Evolutionary conservation across 2,329 filamentous ascomycete genomes (phyloP), one percentile per base, ranked within the genome.

Genomic region (Rutstroemia sp.): DNA sequence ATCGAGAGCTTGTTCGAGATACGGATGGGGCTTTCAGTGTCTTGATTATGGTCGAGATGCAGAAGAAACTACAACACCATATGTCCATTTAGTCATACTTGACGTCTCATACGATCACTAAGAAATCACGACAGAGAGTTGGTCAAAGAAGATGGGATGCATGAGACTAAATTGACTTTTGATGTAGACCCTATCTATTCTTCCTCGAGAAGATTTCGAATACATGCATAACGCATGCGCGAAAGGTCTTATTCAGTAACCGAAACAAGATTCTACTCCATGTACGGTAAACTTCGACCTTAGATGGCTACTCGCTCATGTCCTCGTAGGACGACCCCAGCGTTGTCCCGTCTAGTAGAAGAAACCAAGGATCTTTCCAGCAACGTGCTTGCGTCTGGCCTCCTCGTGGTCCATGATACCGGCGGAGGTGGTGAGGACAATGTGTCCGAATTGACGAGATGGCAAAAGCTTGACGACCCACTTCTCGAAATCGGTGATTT

Each of bases 401-500:
- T 99, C 94, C 84, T 99, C 94, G 82, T 99, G 94, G 82, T 99
- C 94, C 92, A 99, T 97, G 78, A 99, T 99, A 77, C 94, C 94
- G 65, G 94, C 91, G 61, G 92, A 96, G 79, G 94, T 99, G 77
- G 94, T 99, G 72, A 99, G 88, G 78, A 99, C 91, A 73, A 99
- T 90, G 81, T 91, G 96, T 73, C 94, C 94, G 84, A 99, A 99
- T 81, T 99, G 94, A 96, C 94, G 94, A 67, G 94, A 92, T 68
- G 94, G 94, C 65, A 99, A 86, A 74, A 99, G 88, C 86, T 95
- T 95, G 80, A 95, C 90, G 71, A 97, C 91, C 94, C 94, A 99
- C 85, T 97, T 96, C 90, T 99, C 94, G 74, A 99, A 85, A 71
- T 99, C 94, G 72, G 83, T 80, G 73, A 99, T 91, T 77, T 92